Evolutionary conservation across 1,284 basidiomycete genomes (phyloP), one percentile per base, ranked within the genome.

Genomic region (Ceratobasidium sp.): DNA sequence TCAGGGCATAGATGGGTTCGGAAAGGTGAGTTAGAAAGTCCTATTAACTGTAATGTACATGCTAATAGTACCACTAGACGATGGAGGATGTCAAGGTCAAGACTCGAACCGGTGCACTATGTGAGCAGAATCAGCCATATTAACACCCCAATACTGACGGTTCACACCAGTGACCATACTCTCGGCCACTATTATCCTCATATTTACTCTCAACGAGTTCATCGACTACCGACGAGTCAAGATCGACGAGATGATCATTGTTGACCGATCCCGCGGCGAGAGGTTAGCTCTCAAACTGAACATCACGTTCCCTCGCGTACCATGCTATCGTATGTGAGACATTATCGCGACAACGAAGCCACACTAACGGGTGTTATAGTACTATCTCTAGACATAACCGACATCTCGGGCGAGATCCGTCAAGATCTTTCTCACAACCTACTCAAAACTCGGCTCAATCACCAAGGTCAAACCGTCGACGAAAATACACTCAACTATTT

Each of bases 11-110:
- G 97, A 99, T 89, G 97, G 97, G 85, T 99, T 99, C 88, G 97
- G 97, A 81, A 99, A 99, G 92, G 97, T 97, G 83, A 82, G 87
- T 63, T n/a, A n/a, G 20, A 18, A 4, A n/a, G 3, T 20, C 2
- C 20, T 39, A 15, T 7, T 1, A n/a, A 28, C 9, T 15, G 13
- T 60, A 20, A 10, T 10, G 20, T 18, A 20, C 13, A 15, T 33
- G 42, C 5, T 20, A 15, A n/a, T 3, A 42, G 40, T 13, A 28
- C 28, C 6, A 7, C 15, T 83, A 97, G 97, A 98, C 97, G 51
- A 95, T 95, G 86, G 97, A 98, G 84, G 97, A 98, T 89, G 97
- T 98, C 81, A 98, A 98, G 88, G 95, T 98, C 87, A 96, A 96
- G 89, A 98, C 97, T 60, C 91, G 95, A 81, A 97, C 95, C 55